phyloP scores from a whole-genome alignment of 768 basidiomycete genomes.

The Amanita rubescens region DNA sequence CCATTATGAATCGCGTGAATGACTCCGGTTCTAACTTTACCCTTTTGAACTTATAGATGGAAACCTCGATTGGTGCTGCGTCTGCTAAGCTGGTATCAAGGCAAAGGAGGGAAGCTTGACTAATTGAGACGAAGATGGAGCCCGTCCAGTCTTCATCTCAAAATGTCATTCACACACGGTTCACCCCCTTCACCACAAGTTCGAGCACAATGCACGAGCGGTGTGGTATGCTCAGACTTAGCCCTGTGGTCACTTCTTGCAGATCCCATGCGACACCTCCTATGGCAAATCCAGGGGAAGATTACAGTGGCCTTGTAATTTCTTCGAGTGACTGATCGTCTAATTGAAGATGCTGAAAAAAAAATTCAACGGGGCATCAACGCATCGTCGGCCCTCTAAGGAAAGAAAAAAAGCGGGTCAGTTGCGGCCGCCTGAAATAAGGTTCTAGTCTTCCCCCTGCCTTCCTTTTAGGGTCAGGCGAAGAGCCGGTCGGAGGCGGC shows the following conservation, averaged over 20 bases:
- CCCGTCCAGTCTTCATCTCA: background rate
- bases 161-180: background rate
- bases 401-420: too few species aligned
- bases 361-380: background rate
- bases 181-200: too few species aligned
- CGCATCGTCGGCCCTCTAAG: too few species aligned
- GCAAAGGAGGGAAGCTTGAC: too few species aligned
- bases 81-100: background rate
- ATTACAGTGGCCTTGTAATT: too few species aligned
- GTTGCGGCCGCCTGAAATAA: background rate
- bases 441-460: background rate
- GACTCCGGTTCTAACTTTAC: too few species aligned
- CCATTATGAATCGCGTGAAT: too few species aligned
- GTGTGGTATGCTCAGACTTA: too few species aligned
- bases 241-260: too few species aligned
- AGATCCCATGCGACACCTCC: background rate
- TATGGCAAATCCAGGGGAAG: too few species aligned
- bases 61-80: background rate
- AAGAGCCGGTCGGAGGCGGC: background rate
- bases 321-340: background rate
- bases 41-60: too few species aligned
- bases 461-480: slow-evolving; percentile 2
- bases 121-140: background rate
- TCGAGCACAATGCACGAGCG: too few species aligned
- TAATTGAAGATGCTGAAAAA: background rate